A percentile compares a stretch with the other conserved stretches of the same genome.
phyloP scores from a whole-genome alignment of 2,329 filamentous ascomycete genomes.

The Thyridium curvatum region DNA sequence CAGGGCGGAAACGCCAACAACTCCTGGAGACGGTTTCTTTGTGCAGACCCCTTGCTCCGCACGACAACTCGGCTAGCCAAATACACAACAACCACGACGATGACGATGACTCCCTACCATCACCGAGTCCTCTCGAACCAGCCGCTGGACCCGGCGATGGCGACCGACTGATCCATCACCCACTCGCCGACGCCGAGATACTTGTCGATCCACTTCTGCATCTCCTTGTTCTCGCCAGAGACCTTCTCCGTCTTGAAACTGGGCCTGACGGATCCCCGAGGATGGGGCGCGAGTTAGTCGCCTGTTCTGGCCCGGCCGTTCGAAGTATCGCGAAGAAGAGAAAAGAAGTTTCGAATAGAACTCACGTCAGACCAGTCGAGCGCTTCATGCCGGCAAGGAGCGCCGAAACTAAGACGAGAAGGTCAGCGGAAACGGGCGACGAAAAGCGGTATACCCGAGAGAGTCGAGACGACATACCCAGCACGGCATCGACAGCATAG shows the following conservation, averaged over 20 bases:
- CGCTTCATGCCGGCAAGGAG: slow-evolving; percentile 96
- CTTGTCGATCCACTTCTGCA: slow-evolving; percentile 84
- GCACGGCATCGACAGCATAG: slow-evolving; percentile 92
- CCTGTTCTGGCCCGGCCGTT: slow-evolving; percentile 1
- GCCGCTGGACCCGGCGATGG: slow-evolving; percentile 77
- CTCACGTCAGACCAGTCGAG: slow-evolving; percentile 96
- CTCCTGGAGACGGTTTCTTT: too few species aligned
- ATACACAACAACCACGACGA: too few species aligned
- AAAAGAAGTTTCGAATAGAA: slow-evolving; percentile 22
- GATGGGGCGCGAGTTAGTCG: slow-evolving; percentile 36
- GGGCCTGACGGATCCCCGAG: slow-evolving; percentile 43
- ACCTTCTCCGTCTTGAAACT: slow-evolving; percentile 87
- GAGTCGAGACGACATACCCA: slow-evolving; percentile 53
- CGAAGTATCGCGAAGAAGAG: not conserved
- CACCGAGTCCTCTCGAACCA: slow-evolving; percentile 90
- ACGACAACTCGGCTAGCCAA: too few species aligned
- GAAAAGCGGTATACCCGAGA: slow-evolving; percentile 10
- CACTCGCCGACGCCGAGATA: slow-evolving; percentile 95
- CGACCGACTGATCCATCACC: slow-evolving; percentile 96
- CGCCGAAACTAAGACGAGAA: slow-evolving; percentile 68
- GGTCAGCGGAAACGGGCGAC: too few species aligned
- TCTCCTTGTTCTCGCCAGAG: slow-evolving; percentile 70
- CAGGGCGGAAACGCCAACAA: too few species aligned
- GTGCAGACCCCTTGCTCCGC: too few species aligned
- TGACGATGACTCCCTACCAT: slow-evolving; percentile 10